Evolutionary conservation across 257 asterid genomes (phyloP).

Genomic region (Solanum sejunctum): DNA sequence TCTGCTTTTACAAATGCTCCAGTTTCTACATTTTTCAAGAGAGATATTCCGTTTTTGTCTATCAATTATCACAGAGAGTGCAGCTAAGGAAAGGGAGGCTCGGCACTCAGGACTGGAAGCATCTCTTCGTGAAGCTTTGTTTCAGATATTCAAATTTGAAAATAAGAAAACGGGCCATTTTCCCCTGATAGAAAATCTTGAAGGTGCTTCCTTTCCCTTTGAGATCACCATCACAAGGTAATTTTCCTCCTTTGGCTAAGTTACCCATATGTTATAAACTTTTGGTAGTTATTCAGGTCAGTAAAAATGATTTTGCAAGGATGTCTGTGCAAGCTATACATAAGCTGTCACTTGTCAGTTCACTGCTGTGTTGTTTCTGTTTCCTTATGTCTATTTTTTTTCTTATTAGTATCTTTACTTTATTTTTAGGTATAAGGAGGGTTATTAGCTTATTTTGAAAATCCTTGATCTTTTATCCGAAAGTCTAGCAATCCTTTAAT

Average conservation of each 20-base stretch:
- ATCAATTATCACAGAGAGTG: constrained; percentile 21
- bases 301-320: not conserved
- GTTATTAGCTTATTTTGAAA: not conserved
- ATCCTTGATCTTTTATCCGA: not conserved
- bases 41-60: not conserved
- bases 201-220: constrained; percentile 79
- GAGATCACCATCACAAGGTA: constrained; percentile 92
- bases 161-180: constrained; percentile 94
- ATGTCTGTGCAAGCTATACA: not conserved
- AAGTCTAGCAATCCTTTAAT: not conserved
- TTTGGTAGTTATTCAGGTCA: not conserved
- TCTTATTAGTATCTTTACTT: not conserved
- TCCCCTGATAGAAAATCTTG: constrained; percentile 72
- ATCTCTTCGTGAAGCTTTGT: constrained; percentile 75
- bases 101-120: constrained; percentile 60
- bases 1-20: not conserved
- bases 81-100: constrained; percentile 62
- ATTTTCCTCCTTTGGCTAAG: not conserved
- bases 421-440: not conserved
- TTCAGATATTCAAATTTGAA: constrained; percentile 85
- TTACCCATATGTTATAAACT: not conserved
- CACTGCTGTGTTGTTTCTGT: not conserved
- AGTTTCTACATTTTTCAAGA: not conserved
- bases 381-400: not conserved
- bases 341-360: not conserved